Base-by-base conservation (phyloP, 108 stramenopile species). In the Nannochloropsis salina region DNA sequence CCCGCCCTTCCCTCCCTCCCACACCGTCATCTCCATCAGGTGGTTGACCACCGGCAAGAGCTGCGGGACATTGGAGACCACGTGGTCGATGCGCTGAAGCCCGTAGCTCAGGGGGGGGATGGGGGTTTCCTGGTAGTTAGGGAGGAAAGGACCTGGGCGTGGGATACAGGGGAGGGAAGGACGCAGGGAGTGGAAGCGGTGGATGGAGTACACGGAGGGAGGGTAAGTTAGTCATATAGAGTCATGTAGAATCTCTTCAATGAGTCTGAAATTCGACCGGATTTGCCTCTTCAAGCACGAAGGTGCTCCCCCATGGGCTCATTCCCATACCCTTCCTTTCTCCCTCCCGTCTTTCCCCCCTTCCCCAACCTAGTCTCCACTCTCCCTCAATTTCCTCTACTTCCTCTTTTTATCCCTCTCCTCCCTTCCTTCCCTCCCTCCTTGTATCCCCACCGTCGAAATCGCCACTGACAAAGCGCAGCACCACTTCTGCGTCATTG, bases 41-140 rank as follows among this genome's bases (percentile, higher is more conserved):
- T 74, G 61, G 8, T 74, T 74, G 2, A n/a, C 90, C 18, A 42
- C 44, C 41, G 79, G 88, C 81, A 86, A 21, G 86, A 92, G 83
- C 84, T 87, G 89, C 90, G 86, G 86, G 61, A 89, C 88, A 81
- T 89, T 91, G 11, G 80, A 89, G 84, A 90, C 91, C 22, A 61
- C n/a, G 82, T 90, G 89, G 42, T 90, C 89, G 74, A 83, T 42
- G 21, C 89, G 86, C 44, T 87, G 80, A 51, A 90, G 83, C 9
- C 89, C 89, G 61, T 44, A 90, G 18, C 18, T 20, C n/a, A 42
- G 6, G 44, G 44, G 44, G 3, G 42, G 61, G 61, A n/a, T n/a
- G 6, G 61, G 61, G 3, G 61, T 74, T 15, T 4, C 4, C n/a
- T 74, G 61, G 61, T 74, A 74, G 61, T 74, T 74, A n/a, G 61